These are phyloP conservation scores for Nepenthes mirabilis DNA, from an alignment of 148 eudicot species.

Conservation along the genomic window DNA sequence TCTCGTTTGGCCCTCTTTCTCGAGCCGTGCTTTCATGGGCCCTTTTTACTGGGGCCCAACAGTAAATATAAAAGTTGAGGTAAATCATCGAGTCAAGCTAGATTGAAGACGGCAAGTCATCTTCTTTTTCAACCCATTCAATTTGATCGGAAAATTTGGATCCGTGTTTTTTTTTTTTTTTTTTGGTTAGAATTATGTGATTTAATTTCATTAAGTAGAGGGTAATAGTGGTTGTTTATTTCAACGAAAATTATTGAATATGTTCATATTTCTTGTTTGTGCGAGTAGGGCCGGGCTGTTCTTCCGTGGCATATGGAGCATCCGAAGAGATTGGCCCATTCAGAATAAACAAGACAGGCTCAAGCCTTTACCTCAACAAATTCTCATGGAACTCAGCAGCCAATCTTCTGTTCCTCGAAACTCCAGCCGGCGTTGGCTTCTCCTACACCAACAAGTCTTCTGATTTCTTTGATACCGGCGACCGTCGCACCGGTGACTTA, in stretches of 20 bases:
- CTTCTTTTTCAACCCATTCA: no score
- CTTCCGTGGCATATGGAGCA: conserved; percentile 93
- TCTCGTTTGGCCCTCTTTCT: no score
- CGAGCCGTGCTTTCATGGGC: no score
- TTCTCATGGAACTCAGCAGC: conserved; percentile 77
- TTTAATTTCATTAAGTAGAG: no score
- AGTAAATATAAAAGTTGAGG: no score
- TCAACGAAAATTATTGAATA: neutral
- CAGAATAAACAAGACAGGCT: conserved; percentile 43
- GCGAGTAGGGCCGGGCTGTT: conserved; percentile 80
- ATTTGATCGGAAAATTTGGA: no score
- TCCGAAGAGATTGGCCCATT: conserved; percentile 96
- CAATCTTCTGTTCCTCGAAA: conserved; percentile 73
- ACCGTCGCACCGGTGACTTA: conserved; percentile 55
- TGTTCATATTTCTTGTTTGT: neutral
- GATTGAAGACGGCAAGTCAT: no score
- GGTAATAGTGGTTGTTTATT: no score
- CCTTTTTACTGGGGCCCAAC: no score
- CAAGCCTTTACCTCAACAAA: conserved; percentile 57
- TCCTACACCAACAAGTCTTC: conserved; percentile 69
- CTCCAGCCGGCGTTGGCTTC: conserved; percentile 97
- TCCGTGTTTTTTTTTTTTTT: no score
- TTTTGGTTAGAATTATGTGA: no score
- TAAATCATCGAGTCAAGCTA: no score
- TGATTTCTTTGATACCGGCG: conserved; percentile 69